Conservation (phyloP, 179 eudicot genomes). For the Nepenthes alata region DNA sequence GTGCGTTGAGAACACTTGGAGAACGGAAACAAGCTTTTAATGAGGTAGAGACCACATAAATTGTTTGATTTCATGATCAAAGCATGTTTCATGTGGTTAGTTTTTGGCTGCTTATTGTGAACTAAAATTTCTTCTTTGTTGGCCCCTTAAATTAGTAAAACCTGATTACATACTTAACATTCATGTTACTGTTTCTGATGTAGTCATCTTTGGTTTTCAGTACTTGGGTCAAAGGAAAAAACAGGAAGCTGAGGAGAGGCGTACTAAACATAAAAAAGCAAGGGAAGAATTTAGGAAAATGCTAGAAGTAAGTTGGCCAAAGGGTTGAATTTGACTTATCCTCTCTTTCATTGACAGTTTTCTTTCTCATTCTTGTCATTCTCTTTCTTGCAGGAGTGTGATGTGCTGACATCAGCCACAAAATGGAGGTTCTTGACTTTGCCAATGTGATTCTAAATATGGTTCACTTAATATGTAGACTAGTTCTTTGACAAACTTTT, state of each 20-base stretch:
- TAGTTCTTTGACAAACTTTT: conserved; percentile 8
- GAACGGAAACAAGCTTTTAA: conserved; percentile 84
- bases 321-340: conserved; percentile 2
- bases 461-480: not conserved
- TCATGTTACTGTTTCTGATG: not conserved
- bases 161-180: too few relatives aligned
- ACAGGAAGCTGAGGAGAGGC: conserved; percentile 88
- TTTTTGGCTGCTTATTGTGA: too few relatives aligned
- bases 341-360: not conserved
- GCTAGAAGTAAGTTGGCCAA: conserved; percentile 56
- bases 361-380: conserved; percentile 2
- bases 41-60: conserved; percentile 40
- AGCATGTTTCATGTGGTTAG: too few relatives aligned
- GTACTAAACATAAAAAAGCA: conserved; percentile 60
- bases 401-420: conserved; percentile 51
- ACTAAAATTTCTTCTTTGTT: too few relatives aligned
- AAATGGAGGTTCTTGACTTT: conserved; percentile 67
- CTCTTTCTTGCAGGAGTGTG: conserved; percentile 50
- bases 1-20: conserved; percentile 73
- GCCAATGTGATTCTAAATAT: not conserved
- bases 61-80: conserved; percentile 1
- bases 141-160: too few relatives aligned
- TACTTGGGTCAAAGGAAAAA: conserved; percentile 57
- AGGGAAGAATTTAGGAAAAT: conserved; percentile 71
- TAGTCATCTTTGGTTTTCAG: conserved; percentile 19